Percentiles rank a stretch among this genome's conserved stretches.
phyloP scores from a whole-genome alignment of 1,284 basidiomycete genomes.

The Leccinum subspadiceum region DNA sequence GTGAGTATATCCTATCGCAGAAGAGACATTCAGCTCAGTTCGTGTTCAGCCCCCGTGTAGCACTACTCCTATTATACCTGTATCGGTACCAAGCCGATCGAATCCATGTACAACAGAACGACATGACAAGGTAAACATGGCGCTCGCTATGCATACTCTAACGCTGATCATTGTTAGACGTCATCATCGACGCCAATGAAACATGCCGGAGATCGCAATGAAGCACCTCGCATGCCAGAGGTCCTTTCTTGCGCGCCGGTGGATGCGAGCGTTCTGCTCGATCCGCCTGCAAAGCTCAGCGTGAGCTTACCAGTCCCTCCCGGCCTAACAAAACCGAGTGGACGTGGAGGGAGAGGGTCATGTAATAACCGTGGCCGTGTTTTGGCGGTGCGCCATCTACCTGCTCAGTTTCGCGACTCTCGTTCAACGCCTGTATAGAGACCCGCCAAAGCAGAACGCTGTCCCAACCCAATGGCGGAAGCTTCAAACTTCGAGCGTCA shows the following conservation, averaged over 20 bases:
- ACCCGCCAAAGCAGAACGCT: not conserved
- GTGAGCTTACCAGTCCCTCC: slow-evolving; percentile 16
- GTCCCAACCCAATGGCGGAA: not conserved
- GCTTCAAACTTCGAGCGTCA: slow-evolving; percentile 1
- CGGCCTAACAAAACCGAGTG: slow-evolving; percentile 9
- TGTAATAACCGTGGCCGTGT: not conserved
- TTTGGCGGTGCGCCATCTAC: slow-evolving; percentile 7
- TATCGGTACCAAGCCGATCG: not conserved
- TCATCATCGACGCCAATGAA: slow-evolving; percentile 5
- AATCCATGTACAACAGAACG: not conserved
- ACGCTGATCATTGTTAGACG: slow-evolving; percentile 9
- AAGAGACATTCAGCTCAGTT: slow-evolving; percentile 3
- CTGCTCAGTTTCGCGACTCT: not conserved
- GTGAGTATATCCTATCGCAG: not conserved
- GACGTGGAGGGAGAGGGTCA: not conserved
- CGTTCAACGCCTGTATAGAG: slow-evolving; percentile 7
- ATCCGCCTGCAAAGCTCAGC: not conserved
- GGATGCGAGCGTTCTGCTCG: not conserved
- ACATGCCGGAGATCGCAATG: not conserved
- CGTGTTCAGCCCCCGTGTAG: slow-evolving; percentile 1
- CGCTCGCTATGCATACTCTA: not conserved
- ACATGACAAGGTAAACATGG: slow-evolving; percentile 4
- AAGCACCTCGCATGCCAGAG: not conserved
- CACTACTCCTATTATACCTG: not conserved
- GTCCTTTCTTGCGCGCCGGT: not conserved